A percentile compares a stretch with the other conserved stretches of the same genome.
These are phyloP conservation scores for Panaeolus cyanescens DNA, from an alignment of 768 basidiomycete species.

Conservation along the genomic window DNA sequence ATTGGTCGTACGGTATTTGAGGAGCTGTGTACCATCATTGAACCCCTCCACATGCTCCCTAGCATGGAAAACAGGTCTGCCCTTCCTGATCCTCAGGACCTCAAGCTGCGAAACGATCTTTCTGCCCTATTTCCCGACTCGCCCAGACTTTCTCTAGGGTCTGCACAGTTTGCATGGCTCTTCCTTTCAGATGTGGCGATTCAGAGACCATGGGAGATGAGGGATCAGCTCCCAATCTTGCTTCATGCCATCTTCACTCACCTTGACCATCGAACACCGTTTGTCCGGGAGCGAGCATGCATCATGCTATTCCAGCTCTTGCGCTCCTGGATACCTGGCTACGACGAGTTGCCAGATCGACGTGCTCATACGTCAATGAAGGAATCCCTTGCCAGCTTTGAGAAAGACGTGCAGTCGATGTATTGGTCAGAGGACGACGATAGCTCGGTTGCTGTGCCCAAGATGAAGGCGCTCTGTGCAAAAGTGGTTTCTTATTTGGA, in stretches of 20 bases:
- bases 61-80: constrained; percentile 71
- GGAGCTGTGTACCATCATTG: constrained; percentile 83
- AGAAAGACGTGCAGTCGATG: constrained; percentile 53
- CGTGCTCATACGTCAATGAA: constrained; percentile 52
- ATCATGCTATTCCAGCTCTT: constrained; percentile 85
- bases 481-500: constrained; percentile 68
- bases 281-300: constrained; percentile 71
- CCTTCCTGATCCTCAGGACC: constrained; percentile 63
- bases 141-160: constrained; percentile 69
- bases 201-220: constrained; percentile 75
- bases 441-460: constrained; percentile 54
- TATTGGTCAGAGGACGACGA: constrained; percentile 78
- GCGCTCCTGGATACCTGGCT: constrained; percentile 79
- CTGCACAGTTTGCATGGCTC: constrained; percentile 87
- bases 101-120: constrained; percentile 80
- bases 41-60: constrained; percentile 83
- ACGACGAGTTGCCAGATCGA: constrained; percentile 70
- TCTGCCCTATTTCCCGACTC: constrained; percentile 75
- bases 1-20: constrained; percentile 75
- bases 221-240: constrained; percentile 68
- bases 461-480: constrained; percentile 69
- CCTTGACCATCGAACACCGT: constrained; percentile 73
- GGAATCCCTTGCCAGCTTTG: constrained; percentile 52
- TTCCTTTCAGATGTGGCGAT: constrained; percentile 79
- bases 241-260: constrained; percentile 83